Conservation (phyloP, 805 yeast genomes). For the Blastobotrys robertii region DNA sequence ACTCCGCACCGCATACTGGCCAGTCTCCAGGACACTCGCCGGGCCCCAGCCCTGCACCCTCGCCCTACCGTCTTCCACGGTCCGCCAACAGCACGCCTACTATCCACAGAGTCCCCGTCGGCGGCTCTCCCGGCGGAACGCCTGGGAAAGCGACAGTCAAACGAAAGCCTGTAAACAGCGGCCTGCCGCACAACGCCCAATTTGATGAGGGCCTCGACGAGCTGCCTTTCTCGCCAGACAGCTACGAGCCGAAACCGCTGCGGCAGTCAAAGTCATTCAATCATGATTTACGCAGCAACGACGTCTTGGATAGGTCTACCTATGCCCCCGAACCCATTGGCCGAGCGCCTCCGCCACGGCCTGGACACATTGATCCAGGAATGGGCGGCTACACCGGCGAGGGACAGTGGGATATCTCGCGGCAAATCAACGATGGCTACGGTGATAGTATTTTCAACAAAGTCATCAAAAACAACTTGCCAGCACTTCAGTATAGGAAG, state of each 20-base stretch:
- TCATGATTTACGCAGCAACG: conserved; percentile 4
- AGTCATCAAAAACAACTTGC: conserved; percentile 7
- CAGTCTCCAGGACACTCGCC: too few relatives aligned
- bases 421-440: conserved; percentile 28
- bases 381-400: conserved; percentile 18
- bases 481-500: background rate
- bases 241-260: conserved; percentile 8
- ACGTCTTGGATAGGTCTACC: conserved; percentile 12
- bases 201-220: conserved; percentile 5
- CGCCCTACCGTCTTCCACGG: too few relatives aligned
- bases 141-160: background rate
- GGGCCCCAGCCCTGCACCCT: too few relatives aligned
- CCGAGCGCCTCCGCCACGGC: conserved; percentile 8
- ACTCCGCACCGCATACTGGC: too few relatives aligned
- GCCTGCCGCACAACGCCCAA: conserved; percentile 3
- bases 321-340: conserved; percentile 22
- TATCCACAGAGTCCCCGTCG: too few relatives aligned
- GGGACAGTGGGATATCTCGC: conserved; percentile 23
- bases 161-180: conserved; percentile 13
- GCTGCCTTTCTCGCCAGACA: conserved; percentile 18
- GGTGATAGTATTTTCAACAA: conserved; percentile 26
- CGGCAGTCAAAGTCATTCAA: background rate
- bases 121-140: background rate
- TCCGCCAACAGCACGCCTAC: too few relatives aligned
- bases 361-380: conserved; percentile 16